These are phyloP conservation scores for Alternaria viburni DNA, from an alignment of 2,329 filamentous ascomycete genomes.

Conservation along the genomic window DNA sequence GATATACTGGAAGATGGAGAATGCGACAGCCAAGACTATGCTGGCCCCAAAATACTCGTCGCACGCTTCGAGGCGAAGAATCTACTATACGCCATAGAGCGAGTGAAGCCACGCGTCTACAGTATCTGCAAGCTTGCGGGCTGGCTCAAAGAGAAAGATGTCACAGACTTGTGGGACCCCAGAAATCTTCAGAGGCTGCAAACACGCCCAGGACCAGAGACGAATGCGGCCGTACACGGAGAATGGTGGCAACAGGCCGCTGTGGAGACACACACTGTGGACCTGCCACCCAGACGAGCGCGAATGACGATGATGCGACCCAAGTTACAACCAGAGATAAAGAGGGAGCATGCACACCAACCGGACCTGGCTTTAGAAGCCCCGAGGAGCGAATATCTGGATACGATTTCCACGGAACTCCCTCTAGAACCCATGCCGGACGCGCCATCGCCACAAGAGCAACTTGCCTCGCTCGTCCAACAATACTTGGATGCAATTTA, in stretches of 20 bases:
- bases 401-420: conserved; percentile 4
- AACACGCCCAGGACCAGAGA: conserved; percentile 59
- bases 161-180: conserved; percentile 49
- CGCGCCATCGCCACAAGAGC: conserved; percentile 38
- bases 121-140: conserved; percentile 70
- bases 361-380: background rate
- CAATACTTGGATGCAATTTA: conserved; percentile 56
- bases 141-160: conserved; percentile 67
- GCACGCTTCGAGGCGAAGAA: conserved; percentile 59
- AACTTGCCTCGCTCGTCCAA: conserved; percentile 59
- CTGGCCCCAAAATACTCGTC: conserved; percentile 39
- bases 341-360: conserved; percentile 7
- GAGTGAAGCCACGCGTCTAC: conserved; percentile 66
- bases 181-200: conserved; percentile 57
- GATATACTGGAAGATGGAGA: conserved; percentile 37
- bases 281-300: conserved; percentile 27
- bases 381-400: background rate
- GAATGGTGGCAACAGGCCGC: conserved; percentile 45
- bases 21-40: conserved; percentile 1
- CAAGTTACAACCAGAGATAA: conserved; percentile 5
- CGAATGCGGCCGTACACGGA: background rate
- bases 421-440: conserved; percentile 8
- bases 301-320: conserved; percentile 43
- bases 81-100: conserved; percentile 80
- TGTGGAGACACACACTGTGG: conserved; percentile 22